Conservation (phyloP, 1,139 yeast species). For the Suhomyces coccinellae region DNA sequence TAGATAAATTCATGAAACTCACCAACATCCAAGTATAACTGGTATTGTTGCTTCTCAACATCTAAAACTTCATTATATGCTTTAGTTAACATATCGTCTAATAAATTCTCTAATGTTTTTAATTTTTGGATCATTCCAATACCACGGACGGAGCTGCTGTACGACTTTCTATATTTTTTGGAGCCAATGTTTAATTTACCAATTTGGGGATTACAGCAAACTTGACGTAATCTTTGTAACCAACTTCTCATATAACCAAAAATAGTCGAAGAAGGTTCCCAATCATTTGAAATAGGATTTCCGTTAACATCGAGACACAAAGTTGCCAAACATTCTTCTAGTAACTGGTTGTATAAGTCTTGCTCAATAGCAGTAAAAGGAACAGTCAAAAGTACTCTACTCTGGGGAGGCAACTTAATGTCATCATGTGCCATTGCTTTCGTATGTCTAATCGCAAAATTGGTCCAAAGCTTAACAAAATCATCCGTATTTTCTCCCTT, state of each 20-base stretch:
- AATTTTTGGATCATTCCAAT: slow-evolving; percentile 33
- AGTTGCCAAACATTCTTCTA: slow-evolving; percentile 60
- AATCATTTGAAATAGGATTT: slow-evolving; percentile 49
- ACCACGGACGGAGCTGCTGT: slow-evolving; percentile 12
- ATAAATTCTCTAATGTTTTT: slow-evolving; percentile 67
- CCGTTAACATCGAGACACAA: slow-evolving; percentile 64
- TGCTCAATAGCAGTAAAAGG: slow-evolving; percentile 83
- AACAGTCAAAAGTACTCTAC: slow-evolving; percentile 62
- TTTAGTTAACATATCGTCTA: slow-evolving; percentile 59
- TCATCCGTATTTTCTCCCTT: slow-evolving; percentile 29
- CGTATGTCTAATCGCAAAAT: slow-evolving; percentile 72
- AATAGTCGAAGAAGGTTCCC: slow-evolving; percentile 49
- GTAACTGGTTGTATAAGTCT: slow-evolving; percentile 70
- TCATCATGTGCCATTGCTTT: slow-evolving; percentile 80
- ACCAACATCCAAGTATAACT: slow-evolving; percentile 53
- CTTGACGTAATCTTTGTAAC: slow-evolving; percentile 68
- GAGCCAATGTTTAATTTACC: slow-evolving; percentile 43
- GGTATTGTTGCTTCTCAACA: slow-evolving; percentile 49
- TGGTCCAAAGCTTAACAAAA: slow-evolving; percentile 48
- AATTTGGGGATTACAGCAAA: slow-evolving; percentile 81
- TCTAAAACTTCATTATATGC: slow-evolving; percentile 51
- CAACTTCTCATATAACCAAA: slow-evolving; percentile 57
- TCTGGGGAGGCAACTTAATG: slow-evolving; percentile 75
- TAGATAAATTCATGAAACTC: slow-evolving; percentile 59
- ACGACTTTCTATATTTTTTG: slow-evolving; percentile 28